Evolutionary conservation across 2,329 filamentous ascomycete species (phyloP).

Genomic region (Curvularia sp.): DNA sequence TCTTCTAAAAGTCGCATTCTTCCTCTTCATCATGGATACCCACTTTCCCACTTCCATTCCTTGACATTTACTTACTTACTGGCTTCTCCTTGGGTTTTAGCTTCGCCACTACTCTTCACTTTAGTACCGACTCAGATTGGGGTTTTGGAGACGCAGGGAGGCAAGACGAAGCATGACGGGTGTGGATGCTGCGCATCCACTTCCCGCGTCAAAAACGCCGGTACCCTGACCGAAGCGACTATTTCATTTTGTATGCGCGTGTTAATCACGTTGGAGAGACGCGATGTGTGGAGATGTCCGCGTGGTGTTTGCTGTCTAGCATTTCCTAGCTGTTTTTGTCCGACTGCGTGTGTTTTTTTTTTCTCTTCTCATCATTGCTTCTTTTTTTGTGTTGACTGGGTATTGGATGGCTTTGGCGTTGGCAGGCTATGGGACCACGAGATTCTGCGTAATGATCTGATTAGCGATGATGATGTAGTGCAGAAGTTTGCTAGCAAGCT

Average conservation of each 20-base stretch:
- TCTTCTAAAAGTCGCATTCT: constrained; percentile 41
- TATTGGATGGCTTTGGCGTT: constrained; percentile 16
- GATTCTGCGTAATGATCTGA: constrained; percentile 41
- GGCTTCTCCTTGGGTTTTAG: constrained; percentile 36
- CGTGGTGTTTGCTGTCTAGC: neutral
- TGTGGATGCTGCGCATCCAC: constrained; percentile 30
- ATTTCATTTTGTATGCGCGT: constrained; percentile 1
- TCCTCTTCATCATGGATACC: constrained; percentile 37
- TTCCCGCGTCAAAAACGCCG: constrained; percentile 4
- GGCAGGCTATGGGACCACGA: constrained; percentile 20
- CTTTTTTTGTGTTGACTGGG: constrained; percentile 11
- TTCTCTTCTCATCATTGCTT: constrained; percentile 4
- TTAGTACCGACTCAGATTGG: constrained; percentile 32
- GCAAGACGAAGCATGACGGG: constrained; percentile 14
- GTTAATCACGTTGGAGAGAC: neutral
- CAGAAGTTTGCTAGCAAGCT: constrained; percentile 13
- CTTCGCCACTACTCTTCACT: constrained; percentile 29
- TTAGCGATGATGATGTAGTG: constrained; percentile 15
- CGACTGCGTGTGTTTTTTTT: no score
- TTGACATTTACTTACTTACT: constrained; percentile 36
- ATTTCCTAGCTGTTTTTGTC: neutral
- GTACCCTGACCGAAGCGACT: constrained; percentile 5
- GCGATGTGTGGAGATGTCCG: neutral
- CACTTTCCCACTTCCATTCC: constrained; percentile 17
- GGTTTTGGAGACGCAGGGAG: constrained; percentile 25